phyloP scores from a whole-genome alignment of 1,284 basidiomycete species.

The Violaceomyces palustris region DNA sequence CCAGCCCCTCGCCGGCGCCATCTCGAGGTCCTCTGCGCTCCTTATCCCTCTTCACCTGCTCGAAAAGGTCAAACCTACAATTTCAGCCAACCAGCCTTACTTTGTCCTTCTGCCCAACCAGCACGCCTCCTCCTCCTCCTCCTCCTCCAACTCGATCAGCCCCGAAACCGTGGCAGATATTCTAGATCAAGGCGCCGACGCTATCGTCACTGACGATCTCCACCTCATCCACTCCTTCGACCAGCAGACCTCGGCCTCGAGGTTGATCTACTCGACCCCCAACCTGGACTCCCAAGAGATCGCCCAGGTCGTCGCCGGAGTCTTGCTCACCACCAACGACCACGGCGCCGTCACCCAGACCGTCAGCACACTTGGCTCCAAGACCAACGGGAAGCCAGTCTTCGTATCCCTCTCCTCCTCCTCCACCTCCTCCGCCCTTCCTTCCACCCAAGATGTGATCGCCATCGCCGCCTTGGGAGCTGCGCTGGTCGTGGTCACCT shows the following conservation, averaged over 20 bases:
- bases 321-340: too few relatives aligned
- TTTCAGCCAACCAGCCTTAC: slow-evolving; percentile 15
- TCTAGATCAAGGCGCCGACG: slow-evolving; percentile 42
- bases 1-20: slow-evolving; percentile 11
- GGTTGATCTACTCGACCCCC: slow-evolving; percentile 34
- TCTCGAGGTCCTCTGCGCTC: slow-evolving; percentile 25
- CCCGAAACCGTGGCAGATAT: slow-evolving; percentile 34
- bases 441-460: slow-evolving; percentile 25
- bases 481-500: slow-evolving; percentile 35
- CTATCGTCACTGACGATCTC: slow-evolving; percentile 29
- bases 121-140: neutral
- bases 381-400: slow-evolving; percentile 40
- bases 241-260: slow-evolving; percentile 16
- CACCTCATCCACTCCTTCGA: slow-evolving; percentile 25
- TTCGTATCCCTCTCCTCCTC: slow-evolving; percentile 33
- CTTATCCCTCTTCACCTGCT: slow-evolving; percentile 26
- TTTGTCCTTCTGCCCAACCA: slow-evolving; percentile 24
- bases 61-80: neutral
- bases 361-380: slow-evolving; percentile 26
- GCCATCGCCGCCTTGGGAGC: slow-evolving; percentile 21
- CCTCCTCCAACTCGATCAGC: too few relatives aligned
- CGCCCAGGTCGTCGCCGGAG: slow-evolving; percentile 28
- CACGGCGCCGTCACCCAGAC: too few relatives aligned
- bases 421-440: slow-evolving; percentile 3
- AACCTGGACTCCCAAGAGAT: slow-evolving; percentile 24